Evolutionary conservation across 495 filamentous ascomycete genomes (phyloP), one percentile per base, ranked within the genome.

Genomic region (Neurospora sp.): DNA sequence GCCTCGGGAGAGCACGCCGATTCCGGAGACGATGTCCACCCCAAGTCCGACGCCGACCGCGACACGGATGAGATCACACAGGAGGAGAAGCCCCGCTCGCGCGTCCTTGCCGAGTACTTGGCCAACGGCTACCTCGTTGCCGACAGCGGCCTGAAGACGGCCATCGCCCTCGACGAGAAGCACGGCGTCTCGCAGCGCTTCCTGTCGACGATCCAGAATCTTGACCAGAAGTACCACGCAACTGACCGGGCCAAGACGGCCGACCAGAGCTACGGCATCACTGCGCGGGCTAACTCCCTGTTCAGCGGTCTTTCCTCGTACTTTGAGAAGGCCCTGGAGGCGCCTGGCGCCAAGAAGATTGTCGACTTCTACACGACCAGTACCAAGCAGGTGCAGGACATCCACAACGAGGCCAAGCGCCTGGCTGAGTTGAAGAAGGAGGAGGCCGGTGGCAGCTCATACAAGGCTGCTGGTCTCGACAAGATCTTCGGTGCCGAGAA

Each of bases 51-150:
- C 38, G 81, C 85, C 73, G 88, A 91, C 74, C 87, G 84, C 70
- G 86, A 92, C 75, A 88, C 94, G 72, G 86, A 45, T 13, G 45
- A 34, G 21, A 72, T 97, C 78, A 88, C 90, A 4, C 96, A 98
- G 79, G 96, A 99, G 79, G 93, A 97, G 83, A 98, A 98, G 86
- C 96, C 96, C 1, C 90, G 93, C 78, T 88, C 91, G 24, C 94
- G 96, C 77, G 97, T 99, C 78, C 75, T 98, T 36, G 96, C 96
- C 74, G 96, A 99, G 84, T 97, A 97, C 81, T 90, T 99, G 37
- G 94, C 94, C 5, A 92, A 97, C 77, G 96, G 96, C 75, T 99
- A 99, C 82, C 86, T 88, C 24, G 84, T 99, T 76, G 92, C 92
- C 71, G 96, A 99, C 81, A 85, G 84, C n/a, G 92, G 92, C 5